Conservation (phyloP, 495 filamentous ascomycete species). For the Tuber calosporum region DNA sequence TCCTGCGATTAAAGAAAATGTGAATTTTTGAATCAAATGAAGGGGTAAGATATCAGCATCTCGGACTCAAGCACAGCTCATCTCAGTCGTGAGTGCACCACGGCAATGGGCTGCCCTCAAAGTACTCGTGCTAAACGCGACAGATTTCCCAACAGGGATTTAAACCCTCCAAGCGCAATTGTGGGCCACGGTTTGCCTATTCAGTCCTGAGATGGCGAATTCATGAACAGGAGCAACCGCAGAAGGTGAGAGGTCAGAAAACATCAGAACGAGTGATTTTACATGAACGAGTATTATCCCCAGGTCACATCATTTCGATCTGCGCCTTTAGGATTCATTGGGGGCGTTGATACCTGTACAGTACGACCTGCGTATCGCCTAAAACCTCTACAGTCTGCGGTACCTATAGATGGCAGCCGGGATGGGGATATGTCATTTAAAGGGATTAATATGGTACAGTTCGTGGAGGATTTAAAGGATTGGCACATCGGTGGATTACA, state of each 20-base stretch:
- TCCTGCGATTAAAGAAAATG: background rate
- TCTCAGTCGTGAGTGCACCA: background rate
- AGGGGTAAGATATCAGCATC: background rate
- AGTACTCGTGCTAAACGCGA: background rate
- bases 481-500: too few relatives aligned
- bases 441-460: too few relatives aligned
- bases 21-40: background rate
- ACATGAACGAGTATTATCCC: background rate
- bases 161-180: background rate
- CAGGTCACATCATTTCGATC: background rate
- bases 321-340: background rate
- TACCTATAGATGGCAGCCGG: too few relatives aligned
- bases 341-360: background rate
- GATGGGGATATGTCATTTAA: too few relatives aligned
- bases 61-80: background rate
- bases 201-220: background rate
- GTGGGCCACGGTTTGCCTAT: background rate
- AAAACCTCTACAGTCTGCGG: background rate
- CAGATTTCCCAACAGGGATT: too few relatives aligned
- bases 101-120: background rate
- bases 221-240: background rate
- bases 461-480: too few relatives aligned
- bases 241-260: background rate
- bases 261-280: background rate
- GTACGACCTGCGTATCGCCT: background rate